These are phyloP conservation scores for Puccinia hordei DNA, from an alignment of 1,284 basidiomycete species.

Conservation along the genomic window DNA sequence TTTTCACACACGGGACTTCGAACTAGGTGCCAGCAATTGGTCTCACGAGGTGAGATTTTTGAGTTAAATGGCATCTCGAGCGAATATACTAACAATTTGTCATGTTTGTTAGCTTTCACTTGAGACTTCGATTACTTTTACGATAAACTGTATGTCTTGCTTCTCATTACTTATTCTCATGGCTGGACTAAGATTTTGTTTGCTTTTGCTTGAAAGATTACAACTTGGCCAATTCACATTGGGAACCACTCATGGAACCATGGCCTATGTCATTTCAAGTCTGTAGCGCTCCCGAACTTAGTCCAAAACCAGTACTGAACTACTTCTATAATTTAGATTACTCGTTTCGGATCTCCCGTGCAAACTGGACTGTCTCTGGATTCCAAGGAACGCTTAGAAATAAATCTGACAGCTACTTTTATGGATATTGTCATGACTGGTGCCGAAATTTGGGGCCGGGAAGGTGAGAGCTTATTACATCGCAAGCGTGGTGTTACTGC, in stretches of 20 bases:
- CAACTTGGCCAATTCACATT: slow-evolving; percentile 96
- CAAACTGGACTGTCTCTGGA: slow-evolving; percentile 51
- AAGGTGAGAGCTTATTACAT: slow-evolving; percentile 72
- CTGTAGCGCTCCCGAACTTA: slow-evolving; percentile 60
- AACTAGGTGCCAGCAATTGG: slow-evolving; percentile 86
- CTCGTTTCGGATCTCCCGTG: slow-evolving; percentile 51
- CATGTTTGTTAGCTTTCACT: slow-evolving; percentile 69
- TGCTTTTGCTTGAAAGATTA: slow-evolving; percentile 64
- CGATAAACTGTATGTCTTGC: slow-evolving; percentile 69
- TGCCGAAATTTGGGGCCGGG: slow-evolving; percentile 71
- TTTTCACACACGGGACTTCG: slow-evolving; percentile 80
- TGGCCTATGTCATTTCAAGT: slow-evolving; percentile 82
- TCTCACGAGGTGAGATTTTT: slow-evolving; percentile 72
- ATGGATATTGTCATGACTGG: slow-evolving; percentile 81
- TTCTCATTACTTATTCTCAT: slow-evolving; percentile 52
- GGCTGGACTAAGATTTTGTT: background rate
- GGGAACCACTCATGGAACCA: slow-evolving; percentile 98
- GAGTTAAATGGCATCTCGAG: slow-evolving; percentile 27
- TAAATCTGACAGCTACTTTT: slow-evolving; percentile 90
- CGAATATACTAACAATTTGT: background rate
- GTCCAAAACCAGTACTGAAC: background rate
- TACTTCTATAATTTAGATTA: slow-evolving; percentile 12
- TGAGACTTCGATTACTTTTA: slow-evolving; percentile 74
- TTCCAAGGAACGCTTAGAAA: slow-evolving; percentile 80
- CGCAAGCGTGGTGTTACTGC: slow-evolving; percentile 82